These are phyloP conservation scores for Thelonectria olida DNA, from an alignment of 2,329 filamentous ascomycete species.

Conservation along the genomic window DNA sequence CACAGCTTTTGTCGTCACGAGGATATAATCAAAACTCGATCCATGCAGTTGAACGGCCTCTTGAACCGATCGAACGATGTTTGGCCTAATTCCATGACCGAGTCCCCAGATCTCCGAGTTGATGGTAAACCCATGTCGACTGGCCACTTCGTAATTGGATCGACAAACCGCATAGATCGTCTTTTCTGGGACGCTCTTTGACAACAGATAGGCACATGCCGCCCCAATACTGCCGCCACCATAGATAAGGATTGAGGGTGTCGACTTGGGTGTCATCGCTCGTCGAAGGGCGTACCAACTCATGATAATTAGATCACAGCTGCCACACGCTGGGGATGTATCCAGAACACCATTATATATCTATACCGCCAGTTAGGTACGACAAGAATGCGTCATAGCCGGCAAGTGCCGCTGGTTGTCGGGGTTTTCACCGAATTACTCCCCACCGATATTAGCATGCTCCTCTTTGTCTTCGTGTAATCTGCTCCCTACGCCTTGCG, in stretches of 20 bases:
- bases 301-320: too few species aligned
- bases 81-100: neutral
- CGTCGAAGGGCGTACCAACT: too few species aligned
- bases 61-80: neutral
- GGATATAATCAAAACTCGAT: neutral
- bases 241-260: neutral
- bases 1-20: neutral
- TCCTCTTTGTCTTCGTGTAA: too few species aligned
- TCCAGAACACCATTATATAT: too few species aligned
- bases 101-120: neutral
- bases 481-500: neutral
- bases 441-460: too few species aligned
- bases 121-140: neutral
- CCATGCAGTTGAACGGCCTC: neutral
- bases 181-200: neutral
- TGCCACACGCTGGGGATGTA: too few species aligned
- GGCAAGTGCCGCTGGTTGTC: too few species aligned
- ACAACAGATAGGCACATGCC: neutral
- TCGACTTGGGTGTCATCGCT: neutral
- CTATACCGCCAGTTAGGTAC: too few species aligned
- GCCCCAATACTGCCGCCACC: slow-evolving; percentile 3
- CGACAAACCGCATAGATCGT: slow-evolving; percentile 3
- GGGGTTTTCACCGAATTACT: too few species aligned
- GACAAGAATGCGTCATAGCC: too few species aligned
- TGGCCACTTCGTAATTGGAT: neutral